Evolutionary conservation across 352 stramenopile species (phyloP).

Genomic region (Phytophthora citrophthora): DNA sequence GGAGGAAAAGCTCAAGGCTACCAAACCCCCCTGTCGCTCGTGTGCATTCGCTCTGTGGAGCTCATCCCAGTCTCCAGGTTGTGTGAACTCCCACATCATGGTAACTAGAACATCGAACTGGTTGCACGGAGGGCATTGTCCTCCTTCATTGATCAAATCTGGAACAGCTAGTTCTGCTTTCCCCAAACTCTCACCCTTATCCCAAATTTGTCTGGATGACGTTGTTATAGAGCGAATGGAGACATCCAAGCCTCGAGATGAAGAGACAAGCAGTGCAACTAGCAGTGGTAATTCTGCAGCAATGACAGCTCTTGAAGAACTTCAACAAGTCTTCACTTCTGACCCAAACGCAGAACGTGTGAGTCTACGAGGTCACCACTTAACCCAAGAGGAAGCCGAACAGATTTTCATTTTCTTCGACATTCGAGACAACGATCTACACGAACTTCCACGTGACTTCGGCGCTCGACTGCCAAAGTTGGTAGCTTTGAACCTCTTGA

Average conservation of each 20-base stretch:
- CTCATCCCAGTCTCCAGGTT: no score
- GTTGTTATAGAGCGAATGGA: conserved; percentile 19
- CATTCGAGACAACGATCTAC: conserved; percentile 60
- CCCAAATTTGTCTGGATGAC: conserved; percentile 19
- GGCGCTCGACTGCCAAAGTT: conserved; percentile 49
- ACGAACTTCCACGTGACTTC: conserved; percentile 46
- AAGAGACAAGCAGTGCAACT: conserved; percentile 29
- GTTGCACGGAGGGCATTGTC: no score
- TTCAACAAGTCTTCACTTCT: conserved; percentile 47
- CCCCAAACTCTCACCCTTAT: conserved; percentile 26
- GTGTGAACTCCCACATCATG: no score
- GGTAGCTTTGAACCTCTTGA: conserved; percentile 64
- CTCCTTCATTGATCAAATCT: neutral
- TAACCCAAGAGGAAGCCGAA: conserved; percentile 42
- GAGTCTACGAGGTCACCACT: conserved; percentile 41
- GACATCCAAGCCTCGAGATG: neutral
- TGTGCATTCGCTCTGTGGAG: no score
- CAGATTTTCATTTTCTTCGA: conserved; percentile 52
- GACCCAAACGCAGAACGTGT: conserved; percentile 50
- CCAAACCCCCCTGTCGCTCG: no score
- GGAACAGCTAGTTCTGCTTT: no score
- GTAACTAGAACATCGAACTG: no score
- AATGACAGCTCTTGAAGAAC: conserved; percentile 54
- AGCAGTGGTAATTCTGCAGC: conserved; percentile 24
- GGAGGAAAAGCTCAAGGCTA: no score